A percentile compares a stretch with the other conserved stretches of the same genome.
These are phyloP conservation scores for Yamadazyma philogaea DNA, from an alignment of 805 yeast species.

Conservation along the genomic window DNA sequence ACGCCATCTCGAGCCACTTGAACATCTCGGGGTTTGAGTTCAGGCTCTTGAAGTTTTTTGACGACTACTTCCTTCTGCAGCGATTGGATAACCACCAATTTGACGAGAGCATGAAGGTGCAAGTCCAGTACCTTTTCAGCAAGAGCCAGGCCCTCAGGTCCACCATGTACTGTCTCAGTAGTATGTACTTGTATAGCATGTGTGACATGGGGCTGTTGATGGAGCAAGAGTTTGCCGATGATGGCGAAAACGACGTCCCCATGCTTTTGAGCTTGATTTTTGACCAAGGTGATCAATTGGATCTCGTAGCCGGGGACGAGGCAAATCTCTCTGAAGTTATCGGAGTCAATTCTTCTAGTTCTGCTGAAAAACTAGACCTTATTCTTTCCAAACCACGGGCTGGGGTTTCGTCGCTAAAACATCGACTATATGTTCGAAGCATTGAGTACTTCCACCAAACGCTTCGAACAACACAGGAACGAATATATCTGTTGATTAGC, in stretches of 20 bases:
- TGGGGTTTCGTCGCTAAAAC: background rate
- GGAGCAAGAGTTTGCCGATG: background rate
- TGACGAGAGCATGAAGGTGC: background rate
- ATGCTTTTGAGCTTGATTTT: background rate
- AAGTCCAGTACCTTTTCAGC: conserved; percentile 8
- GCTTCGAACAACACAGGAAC: conserved; percentile 14
- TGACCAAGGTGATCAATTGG: background rate
- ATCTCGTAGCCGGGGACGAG: background rate
- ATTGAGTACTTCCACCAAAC: conserved; percentile 22
- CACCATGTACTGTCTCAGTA: conserved; percentile 6
- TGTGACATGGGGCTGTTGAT: conserved; percentile 2
- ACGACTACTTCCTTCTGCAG: conserved; percentile 5
- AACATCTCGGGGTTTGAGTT: conserved; percentile 10
- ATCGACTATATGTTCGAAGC: conserved; percentile 17
- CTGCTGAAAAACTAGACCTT: background rate
- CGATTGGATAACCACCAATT: conserved; percentile 5
- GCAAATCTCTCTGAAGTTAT: background rate
- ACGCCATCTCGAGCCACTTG: conserved; percentile 3
- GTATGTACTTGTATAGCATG: conserved; percentile 7
- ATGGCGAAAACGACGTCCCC: background rate
- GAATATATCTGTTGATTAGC: conserved; percentile 4
- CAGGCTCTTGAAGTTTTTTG: conserved; percentile 11
- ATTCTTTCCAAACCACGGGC: background rate
- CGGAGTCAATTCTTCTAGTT: background rate
- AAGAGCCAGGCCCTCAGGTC: conserved; percentile 4